phyloP scores from a whole-genome alignment of 257 asterid genomes.

The Salvia hispanica region DNA sequence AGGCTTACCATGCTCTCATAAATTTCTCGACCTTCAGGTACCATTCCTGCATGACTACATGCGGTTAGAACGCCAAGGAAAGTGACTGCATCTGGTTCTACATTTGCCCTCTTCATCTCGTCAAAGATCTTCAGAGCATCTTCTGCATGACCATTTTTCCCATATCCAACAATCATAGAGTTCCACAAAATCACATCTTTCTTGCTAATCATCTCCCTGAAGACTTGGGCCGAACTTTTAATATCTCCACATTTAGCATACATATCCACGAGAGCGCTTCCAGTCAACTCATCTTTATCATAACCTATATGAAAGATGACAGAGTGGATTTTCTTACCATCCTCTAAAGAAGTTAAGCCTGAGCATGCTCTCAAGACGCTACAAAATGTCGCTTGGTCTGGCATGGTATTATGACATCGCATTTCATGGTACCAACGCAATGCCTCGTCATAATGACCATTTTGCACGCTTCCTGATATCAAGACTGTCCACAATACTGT shows the following conservation, averaged over 20 bases:
- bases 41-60: constrained; percentile 88
- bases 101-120: constrained; percentile 57
- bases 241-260: constrained; percentile 96
- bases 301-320: constrained; percentile 63
- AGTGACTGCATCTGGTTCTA: constrained; percentile 80
- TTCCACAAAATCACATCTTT: constrained; percentile 80
- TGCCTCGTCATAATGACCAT: constrained; percentile 53
- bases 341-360: constrained; percentile 54
- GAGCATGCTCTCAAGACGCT: constrained; percentile 84
- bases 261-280: constrained; percentile 88
- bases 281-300: constrained; percentile 68
- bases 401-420: constrained; percentile 59
- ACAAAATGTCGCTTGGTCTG: constrained; percentile 92
- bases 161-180: constrained; percentile 88
- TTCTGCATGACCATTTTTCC: constrained; percentile 75
- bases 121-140: constrained; percentile 61
- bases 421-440: constrained; percentile 63
- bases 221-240: constrained; percentile 58
- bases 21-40: constrained; percentile 65
- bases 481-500: constrained; percentile 80
- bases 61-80: constrained; percentile 91
- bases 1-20: constrained; percentile 50
- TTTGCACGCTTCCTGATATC: constrained; percentile 69
- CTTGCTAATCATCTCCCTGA: constrained; percentile 61
- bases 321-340: constrained; percentile 72